Percentiles rank a stretch among this genome's conserved stretches.
Conservation (phyloP, 768 basidiomycete species). For the Xerocomus spinulosus region DNA sequence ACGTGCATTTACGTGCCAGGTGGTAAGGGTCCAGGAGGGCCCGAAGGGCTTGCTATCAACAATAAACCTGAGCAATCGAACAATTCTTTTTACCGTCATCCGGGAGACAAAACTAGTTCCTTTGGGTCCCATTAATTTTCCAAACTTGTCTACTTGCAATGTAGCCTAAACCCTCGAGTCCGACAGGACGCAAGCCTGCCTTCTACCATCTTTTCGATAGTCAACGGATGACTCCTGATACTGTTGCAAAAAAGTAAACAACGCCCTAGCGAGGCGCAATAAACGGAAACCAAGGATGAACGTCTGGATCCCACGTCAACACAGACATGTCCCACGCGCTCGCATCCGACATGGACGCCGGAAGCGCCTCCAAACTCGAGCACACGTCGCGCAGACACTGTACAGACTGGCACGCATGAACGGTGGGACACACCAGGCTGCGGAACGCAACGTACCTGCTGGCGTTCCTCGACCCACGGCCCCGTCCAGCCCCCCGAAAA, state of each 20-base stretch:
- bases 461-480: slow-evolving; percentile 45
- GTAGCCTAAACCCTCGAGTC: no score
- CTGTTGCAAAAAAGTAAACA: background rate
- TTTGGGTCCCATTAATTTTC: no score
- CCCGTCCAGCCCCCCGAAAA: slow-evolving; percentile 40
- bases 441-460: slow-evolving; percentile 32
- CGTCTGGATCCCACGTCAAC: slow-evolving; percentile 45
- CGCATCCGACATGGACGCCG: slow-evolving; percentile 30
- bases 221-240: no score
- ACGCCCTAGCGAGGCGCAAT: slow-evolving; percentile 6
- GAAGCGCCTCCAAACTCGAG: slow-evolving; percentile 36
- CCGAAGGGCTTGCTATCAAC: no score
- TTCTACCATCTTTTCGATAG: no score
- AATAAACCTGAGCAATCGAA: no score
- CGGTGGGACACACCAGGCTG: background rate
- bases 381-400: slow-evolving; percentile 35
- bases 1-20: no score
- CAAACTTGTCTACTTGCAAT: no score
- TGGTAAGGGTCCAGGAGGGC: no score
- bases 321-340: slow-evolving; percentile 36
- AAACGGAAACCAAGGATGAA: slow-evolving; percentile 52
- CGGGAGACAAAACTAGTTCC: no score
- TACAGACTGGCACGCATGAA: slow-evolving; percentile 36
- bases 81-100: no score
- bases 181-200: no score